Base-by-base conservation (phyloP, 495 filamentous ascomycete genomes). In the Hypoxylon fuscum region DNA sequence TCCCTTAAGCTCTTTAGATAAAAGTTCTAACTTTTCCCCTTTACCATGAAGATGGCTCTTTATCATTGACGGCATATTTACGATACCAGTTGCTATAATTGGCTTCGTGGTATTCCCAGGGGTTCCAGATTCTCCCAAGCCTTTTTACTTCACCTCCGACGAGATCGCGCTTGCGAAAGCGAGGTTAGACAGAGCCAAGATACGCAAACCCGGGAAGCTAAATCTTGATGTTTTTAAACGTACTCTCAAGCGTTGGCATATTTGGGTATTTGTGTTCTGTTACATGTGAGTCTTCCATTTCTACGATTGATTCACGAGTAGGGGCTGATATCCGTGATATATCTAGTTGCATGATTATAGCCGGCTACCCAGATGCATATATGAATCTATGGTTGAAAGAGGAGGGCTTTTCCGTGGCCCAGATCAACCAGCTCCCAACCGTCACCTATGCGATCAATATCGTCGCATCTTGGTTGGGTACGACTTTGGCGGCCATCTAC, bases 361-460 rank as follows among this genome's bases (percentile, higher is more conserved):
- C 65, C 1, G 56, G 64, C 12, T 80, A 80, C 45, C 77, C 77
- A 1, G 61, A 43, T 2, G 43, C 53, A 3, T 81, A 78, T 34
- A 79, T 79, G 77, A 79, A 70, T 34, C 69, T 81, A 25, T 81
- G 79, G 79, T 67, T 83, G 14, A 80, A 81, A 41, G 72, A 68
- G 1, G 73, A 77, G 27, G 74, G 75, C n/a, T 81, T 81, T 50
- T 76, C 77, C 0, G 78, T 81, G 0, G 62, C 70, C 0, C 70
- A 83, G 43, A 71, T 81, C 29, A 83, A 83, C 53, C 68, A 80
- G 31, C 62, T 81, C 0, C 79, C 79, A 1, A 81, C 78, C 0
- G 74, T 78, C 1, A 72, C 68, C 0, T 75, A 74, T 25, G 78
- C 71, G 0, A 74, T 81, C 38, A 74, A 72, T 11, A 79, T 81